Base-by-base conservation (phyloP, 2,329 filamentous ascomycete species). In the Xylariaceae sp. region DNA sequence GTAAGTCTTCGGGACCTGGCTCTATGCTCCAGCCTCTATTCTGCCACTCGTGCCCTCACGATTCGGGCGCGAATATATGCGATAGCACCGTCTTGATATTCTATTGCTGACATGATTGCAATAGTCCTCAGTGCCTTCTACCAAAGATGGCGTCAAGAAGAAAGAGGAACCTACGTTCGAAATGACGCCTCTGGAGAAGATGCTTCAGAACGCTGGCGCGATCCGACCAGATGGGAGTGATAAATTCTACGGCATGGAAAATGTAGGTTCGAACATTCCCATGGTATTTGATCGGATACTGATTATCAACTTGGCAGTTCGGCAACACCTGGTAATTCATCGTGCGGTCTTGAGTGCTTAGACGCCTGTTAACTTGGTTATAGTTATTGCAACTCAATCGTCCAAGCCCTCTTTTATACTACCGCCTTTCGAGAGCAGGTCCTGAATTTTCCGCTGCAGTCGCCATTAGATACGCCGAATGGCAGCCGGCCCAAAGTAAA, bases 161-260 rank as follows among this genome's bases (percentile, higher is more conserved):
- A 82, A 80, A 61, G 80, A 83, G 43, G 80, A 84, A 61, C 68
- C 73, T n/a, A 60, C 71, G n/a, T 72, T 73, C n/a, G 83, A 86
- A 65, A 63, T 79, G 50, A 86, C 83, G 1, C 83, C 84, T 2
- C 63, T 86, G 54, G 80, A 85, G 65, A 85, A 90, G 76, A 87
- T 95, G 79, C 79, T 99, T 30, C 81, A 85, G 64, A 87, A 89
- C 71, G 85, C 89, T 55, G 92, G 91, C 3, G 85, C 92, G 2
- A 75, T 95, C 62, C 85, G 90, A 66, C 78, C 81, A 62, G 92
- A 97, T 72, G 94, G 94, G 50, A 96, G 89, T 69, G 94, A 97
- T 76, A 95, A 96, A 76, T 99, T 96, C 76, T 97, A 95, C 74
- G 94, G 94, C 15, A 87, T 97, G 70, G 94, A 99, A 74, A 99